Conservation (phyloP, 2,329 filamentous ascomycete species). For the Cytospora schulzeri region DNA sequence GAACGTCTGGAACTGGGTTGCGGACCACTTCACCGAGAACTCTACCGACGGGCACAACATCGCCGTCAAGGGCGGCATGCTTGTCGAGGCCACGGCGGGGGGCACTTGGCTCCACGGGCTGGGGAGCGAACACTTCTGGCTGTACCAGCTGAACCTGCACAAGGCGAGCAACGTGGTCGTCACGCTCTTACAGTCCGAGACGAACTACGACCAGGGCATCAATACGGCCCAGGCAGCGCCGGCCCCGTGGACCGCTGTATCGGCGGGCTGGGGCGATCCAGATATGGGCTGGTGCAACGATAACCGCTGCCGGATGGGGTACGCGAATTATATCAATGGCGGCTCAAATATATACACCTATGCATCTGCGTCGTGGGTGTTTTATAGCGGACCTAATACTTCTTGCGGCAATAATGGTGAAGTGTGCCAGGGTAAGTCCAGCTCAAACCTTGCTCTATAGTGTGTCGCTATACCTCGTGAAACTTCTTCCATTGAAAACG, state of each 20-base stretch:
- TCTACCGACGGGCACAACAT: conserved; percentile 50
- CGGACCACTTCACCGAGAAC: conserved; percentile 53
- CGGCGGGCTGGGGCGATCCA: conserved; percentile 43
- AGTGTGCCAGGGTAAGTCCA: background rate
- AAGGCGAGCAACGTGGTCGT: conserved; percentile 53
- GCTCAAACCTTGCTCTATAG: no score
- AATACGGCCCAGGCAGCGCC: conserved; percentile 40
- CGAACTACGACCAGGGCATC: conserved; percentile 51
- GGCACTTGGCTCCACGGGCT: conserved; percentile 56
- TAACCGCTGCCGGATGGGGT: background rate
- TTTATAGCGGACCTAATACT: background rate
- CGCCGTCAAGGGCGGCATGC: conserved; percentile 50
- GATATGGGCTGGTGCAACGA: conserved; percentile 43
- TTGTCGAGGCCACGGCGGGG: conserved; percentile 45
- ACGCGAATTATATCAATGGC: background rate
- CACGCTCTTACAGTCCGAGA: conserved; percentile 56
- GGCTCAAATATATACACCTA: background rate
- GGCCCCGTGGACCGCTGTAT: conserved; percentile 43
- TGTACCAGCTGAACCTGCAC: conserved; percentile 60
- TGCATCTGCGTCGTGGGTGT: background rate
- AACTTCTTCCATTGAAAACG: background rate
- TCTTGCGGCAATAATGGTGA: background rate
- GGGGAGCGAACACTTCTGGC: conserved; percentile 57
- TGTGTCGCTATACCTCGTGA: background rate
- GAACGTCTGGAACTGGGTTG: conserved; percentile 56